These are phyloP conservation scores for Cutaneotrichosporon sp. DNA, from an alignment of 1,284 basidiomycete species.

Conservation along the genomic window DNA sequence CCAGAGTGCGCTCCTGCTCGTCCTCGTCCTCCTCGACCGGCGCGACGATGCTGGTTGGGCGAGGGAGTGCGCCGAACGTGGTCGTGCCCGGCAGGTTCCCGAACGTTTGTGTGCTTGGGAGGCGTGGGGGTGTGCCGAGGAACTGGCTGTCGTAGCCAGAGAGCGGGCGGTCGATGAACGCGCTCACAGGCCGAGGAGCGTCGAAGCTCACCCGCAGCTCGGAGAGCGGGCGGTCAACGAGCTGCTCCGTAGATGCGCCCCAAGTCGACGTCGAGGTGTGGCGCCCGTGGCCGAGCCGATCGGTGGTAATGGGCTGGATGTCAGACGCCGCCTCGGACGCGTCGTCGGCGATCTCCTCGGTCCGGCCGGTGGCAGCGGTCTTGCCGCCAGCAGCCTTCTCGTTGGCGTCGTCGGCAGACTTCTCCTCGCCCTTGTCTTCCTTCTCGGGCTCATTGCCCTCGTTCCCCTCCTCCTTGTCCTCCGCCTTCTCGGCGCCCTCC, in stretches of 20 bases:
- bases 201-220: not conserved
- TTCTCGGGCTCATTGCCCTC: not conserved
- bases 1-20: not conserved
- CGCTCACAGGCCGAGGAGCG: not conserved
- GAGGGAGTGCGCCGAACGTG: constrained; percentile 3
- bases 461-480: not conserved
- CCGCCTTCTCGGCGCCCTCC: not conserved
- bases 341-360: constrained; percentile 1
- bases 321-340: not conserved
- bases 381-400: not conserved
- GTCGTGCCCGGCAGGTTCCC: not conserved
- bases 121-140: not conserved
- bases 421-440: not conserved
- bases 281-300: not conserved
- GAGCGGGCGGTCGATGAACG: not conserved
- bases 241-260: not conserved
- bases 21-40: constrained; percentile 1
- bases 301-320: not conserved
- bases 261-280: not conserved
- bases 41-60: not conserved
- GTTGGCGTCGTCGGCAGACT: not conserved
- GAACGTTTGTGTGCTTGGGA: constrained; percentile 7
- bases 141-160: not conserved
- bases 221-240: not conserved
- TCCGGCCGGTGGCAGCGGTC: not conserved